Evolutionary conservation across 2,329 filamentous ascomycete genomes (phyloP).

Genomic region (Aureobasidium leucospermi): DNA sequence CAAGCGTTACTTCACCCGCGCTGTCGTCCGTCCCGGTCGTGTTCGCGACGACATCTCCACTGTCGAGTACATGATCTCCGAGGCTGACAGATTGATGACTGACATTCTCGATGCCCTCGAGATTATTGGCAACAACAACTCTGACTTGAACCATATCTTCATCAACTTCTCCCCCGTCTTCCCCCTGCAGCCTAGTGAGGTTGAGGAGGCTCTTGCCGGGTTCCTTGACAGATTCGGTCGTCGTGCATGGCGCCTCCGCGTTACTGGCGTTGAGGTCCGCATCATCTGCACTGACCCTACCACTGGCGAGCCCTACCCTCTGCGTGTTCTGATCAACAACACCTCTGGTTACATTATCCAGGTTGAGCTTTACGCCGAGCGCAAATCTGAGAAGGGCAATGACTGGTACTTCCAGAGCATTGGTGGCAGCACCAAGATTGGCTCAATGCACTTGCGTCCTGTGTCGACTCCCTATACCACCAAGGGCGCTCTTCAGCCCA

Average conservation of each 20-base stretch:
- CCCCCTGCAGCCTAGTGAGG: slow-evolving; percentile 79
- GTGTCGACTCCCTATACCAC: slow-evolving; percentile 91
- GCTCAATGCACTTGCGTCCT: slow-evolving; percentile 85
- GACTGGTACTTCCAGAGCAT: slow-evolving; percentile 99
- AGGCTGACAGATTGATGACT: slow-evolving; percentile 92
- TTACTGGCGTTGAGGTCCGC: slow-evolving; percentile 94
- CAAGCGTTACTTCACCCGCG: slow-evolving; percentile 97
- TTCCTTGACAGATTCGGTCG: slow-evolving; percentile 96
- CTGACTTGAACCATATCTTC: slow-evolving; percentile 99
- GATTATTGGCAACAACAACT: slow-evolving; percentile 98
- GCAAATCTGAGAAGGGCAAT: slow-evolving; percentile 87
- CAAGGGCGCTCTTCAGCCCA: slow-evolving; percentile 97
- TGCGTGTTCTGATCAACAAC: slow-evolving; percentile 95
- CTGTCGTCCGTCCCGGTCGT: slow-evolving; percentile 86
- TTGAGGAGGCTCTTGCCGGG: slow-evolving; percentile 85
- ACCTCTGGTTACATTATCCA: slow-evolving; percentile 97
- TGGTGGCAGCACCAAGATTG: slow-evolving; percentile 88
- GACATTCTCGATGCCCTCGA: slow-evolving; percentile 96
- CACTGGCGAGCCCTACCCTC: slow-evolving; percentile 78
- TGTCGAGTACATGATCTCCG: slow-evolving; percentile 96
- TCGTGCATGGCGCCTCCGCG: slow-evolving; percentile 90
- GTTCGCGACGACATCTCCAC: slow-evolving; percentile 96
- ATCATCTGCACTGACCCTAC: slow-evolving; percentile 91
- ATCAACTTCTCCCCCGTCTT: slow-evolving; percentile 99
- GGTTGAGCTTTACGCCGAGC: slow-evolving; percentile 95